Percentiles rank a stretch among this genome's conserved stretches.
phyloP scores from a whole-genome alignment of 106 monocot genomes.

The Dendrobium huoshanense region DNA sequence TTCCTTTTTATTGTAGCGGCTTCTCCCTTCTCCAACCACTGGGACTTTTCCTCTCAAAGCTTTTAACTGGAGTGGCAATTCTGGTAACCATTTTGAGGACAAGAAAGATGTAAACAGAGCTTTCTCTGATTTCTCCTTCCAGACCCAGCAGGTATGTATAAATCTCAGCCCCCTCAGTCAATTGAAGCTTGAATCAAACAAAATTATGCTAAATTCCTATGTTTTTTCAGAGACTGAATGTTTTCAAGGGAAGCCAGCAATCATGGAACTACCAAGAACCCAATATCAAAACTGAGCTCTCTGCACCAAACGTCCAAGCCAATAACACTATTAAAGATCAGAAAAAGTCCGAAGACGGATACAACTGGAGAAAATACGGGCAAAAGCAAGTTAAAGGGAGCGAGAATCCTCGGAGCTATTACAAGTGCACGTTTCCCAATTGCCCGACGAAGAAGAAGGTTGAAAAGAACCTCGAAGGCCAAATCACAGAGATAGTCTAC shows the following conservation, averaged over 20 bases:
- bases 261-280: conserved; percentile 17
- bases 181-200: not conserved
- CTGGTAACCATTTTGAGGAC: conserved; percentile 15
- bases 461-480: conserved; percentile 44
- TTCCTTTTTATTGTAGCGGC: not conserved
- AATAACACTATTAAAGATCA: conserved; percentile 3
- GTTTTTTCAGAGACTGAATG: not conserved
- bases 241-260: conserved; percentile 9
- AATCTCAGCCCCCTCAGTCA: not conserved
- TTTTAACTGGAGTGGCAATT: conserved; percentile 18
- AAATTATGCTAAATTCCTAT: not conserved
- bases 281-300: conserved; percentile 6
- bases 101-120: conserved; percentile 18
- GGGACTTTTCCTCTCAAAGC: conserved; percentile 15
- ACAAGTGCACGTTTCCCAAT: conserved; percentile 52
- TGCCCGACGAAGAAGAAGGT: conserved; percentile 68
- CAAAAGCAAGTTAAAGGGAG: conserved; percentile 67
- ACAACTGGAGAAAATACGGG: conserved; percentile 71
- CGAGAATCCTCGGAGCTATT: conserved; percentile 62
- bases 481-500: conserved; percentile 59
- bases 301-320: not conserved
- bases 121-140: conserved; percentile 40
- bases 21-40: conserved; percentile 31
- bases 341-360: conserved; percentile 47
- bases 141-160: conserved; percentile 1